Base-by-base conservation (phyloP, 2,329 filamentous ascomycete species). In the Coniochaeta ligniaria region DNA sequence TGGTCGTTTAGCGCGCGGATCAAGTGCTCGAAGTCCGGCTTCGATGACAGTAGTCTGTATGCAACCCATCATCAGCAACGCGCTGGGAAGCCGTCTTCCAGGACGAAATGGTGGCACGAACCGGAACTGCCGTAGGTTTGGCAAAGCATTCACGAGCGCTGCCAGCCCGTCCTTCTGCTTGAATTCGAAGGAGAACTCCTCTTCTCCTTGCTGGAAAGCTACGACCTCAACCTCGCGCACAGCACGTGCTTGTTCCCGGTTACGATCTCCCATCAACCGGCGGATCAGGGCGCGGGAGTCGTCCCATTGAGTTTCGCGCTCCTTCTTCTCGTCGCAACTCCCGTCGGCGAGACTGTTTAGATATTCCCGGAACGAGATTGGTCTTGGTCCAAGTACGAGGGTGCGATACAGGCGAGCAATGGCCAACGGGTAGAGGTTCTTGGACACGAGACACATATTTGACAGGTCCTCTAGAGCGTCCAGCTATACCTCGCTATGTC, bases 401-500 rank as follows among this genome's bases (percentile, higher is more conserved):
- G 9, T 57, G 12, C 38, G 28, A 24, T 60, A 60, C 41, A 60
- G 38, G 14, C 16, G 16, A 4, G n/a, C 6, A 12, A 28, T 57
- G 5, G 38, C 59, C 24, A 57, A 24, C 7, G 52, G 24, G 28
- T 60, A 47, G 33, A 60, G 54, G 17, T 16, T 22, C 22, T 58
- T 60, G 59, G 52, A 60, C 11, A 57, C 59, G 6, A 54, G 59
- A 38, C 52, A 45, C 12, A 60, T 54, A 24, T 22, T 26, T 24
- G 17, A n/a, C 17, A 60, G 12, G 22, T 60, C 54, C 14, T 28
- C 17, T 52, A 24, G 11, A 22, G 41, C 33, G 20, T 50, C 14
- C 22, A 60, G 22, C 47, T 52, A 28, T 22, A 50, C 5, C 12
- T 4, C 47, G 14, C 47, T 2, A n/a, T n/a, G 26, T 52, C 47